Evolutionary conservation across 805 yeast genomes (phyloP), one percentile per base, ranked within the genome.

Genomic region (Ogataea henricii): DNA sequence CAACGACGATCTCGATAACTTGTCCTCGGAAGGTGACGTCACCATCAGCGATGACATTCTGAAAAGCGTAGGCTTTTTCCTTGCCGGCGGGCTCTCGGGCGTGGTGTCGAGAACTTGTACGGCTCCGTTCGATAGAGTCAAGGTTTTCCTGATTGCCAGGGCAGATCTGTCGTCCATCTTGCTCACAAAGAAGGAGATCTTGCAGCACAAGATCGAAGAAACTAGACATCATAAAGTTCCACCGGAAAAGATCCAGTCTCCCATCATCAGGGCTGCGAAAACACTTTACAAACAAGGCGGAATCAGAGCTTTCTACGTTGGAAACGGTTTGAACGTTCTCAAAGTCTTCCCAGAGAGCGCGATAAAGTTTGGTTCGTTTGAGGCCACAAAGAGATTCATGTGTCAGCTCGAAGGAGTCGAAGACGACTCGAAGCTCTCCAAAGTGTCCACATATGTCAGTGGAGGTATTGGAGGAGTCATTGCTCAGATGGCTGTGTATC

Each of bases 311-410:
- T 94, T 94, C 63, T 94, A 94, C 65, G 96, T 91, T 13, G 99
- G 97, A 5, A 92, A 92, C 69, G 98, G 97, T 1, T 72, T 92
- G 40, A 94, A 94, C 64, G 89, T 87, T n/a, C 59, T 91, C 46
- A 92, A 92, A 64, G 97, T 92, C 17, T 89, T 94, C 62, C 99
- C 99, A 0, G 99, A 92, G 65, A 86, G 96, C 30, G 97, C 98
- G 1, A 92, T 92, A 81, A 94, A 94, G 64, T 92, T 94, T 68
- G 98, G 99, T 3, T 83, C 96, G 3, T 92, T 94, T 65, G 99
- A 92, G 65, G 78, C 89, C 4, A 84, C 91, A 0, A 94, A 94
- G 60, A 74, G 87, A 47, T 61, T 85, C 23, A 71, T 94, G 60
- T 85, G 96, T 17, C 64, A 71, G 22, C 49, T 91, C 6, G 97